phyloP scores from a whole-genome alignment of 2,329 filamentous ascomycete species.

The Colletotrichum spaethianum region DNA sequence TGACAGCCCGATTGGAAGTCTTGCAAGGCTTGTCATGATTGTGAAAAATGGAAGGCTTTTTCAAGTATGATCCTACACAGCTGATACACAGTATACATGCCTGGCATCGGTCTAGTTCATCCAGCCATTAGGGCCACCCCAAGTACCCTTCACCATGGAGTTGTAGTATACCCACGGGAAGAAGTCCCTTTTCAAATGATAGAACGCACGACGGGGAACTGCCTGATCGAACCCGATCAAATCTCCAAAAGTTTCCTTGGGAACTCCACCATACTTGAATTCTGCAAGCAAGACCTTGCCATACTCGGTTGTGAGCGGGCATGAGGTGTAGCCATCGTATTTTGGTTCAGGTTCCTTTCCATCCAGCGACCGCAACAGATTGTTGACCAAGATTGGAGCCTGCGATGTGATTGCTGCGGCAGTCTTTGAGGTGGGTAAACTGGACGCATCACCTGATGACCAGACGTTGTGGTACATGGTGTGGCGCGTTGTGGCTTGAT shows the following conservation, averaged over 20 bases:
- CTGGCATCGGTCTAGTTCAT: slow-evolving; percentile 19
- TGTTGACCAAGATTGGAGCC: slow-evolving; percentile 65
- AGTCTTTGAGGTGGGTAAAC: slow-evolving; percentile 70
- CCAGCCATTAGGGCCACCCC: slow-evolving; percentile 73
- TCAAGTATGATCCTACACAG: not conserved
- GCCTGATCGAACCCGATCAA: slow-evolving; percentile 71
- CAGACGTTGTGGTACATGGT: slow-evolving; percentile 70
- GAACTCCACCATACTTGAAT: slow-evolving; percentile 75
- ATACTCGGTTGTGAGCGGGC: slow-evolving; percentile 68
- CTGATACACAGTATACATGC: not conserved
- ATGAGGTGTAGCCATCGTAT: slow-evolving; percentile 71
- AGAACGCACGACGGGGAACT: slow-evolving; percentile 69
- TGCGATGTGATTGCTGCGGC: slow-evolving; percentile 67
- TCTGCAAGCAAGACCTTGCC: slow-evolving; percentile 75
- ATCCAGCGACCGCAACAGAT: slow-evolving; percentile 60
- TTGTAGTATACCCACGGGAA: slow-evolving; percentile 77
- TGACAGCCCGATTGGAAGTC: too few species aligned
- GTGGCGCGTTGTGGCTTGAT: slow-evolving; percentile 66
- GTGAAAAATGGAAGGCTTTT: not conserved
- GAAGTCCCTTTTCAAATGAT: slow-evolving; percentile 76
- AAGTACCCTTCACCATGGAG: slow-evolving; percentile 73
- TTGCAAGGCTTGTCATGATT: not conserved
- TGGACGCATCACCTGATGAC: slow-evolving; percentile 73
- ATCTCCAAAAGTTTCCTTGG: slow-evolving; percentile 73
- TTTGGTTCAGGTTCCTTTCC: slow-evolving; percentile 58